phyloP scores from a whole-genome alignment of 495 filamentous ascomycete genomes.

The Rostrohypoxylon terebratum region DNA sequence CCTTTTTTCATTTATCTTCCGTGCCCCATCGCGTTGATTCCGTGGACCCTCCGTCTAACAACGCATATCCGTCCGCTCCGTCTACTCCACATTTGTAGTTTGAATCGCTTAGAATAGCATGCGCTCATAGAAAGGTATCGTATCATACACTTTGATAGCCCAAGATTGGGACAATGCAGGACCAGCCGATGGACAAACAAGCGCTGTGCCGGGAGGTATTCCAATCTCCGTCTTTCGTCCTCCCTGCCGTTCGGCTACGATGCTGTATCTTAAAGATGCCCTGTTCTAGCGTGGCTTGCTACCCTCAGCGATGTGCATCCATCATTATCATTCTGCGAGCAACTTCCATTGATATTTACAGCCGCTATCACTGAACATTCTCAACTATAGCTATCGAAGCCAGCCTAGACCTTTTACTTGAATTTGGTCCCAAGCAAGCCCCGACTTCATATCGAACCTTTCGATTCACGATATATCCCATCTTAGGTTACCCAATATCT shows the following conservation, averaged over 20 bases:
- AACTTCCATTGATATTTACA: not conserved
- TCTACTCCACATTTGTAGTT: not conserved
- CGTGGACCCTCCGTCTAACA: constrained; percentile 5
- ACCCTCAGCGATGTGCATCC: not conserved
- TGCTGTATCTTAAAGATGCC: not conserved
- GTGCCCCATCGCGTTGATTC: not conserved
- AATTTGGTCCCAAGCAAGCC: not conserved
- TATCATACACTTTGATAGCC: not conserved
- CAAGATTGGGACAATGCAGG: not conserved
- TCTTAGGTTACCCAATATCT: not conserved
- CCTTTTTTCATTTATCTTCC: not conserved
- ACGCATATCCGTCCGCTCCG: not conserved
- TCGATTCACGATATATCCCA: not conserved
- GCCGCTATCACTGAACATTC: not conserved
- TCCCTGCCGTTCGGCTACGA: not conserved
- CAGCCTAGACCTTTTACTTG: not conserved
- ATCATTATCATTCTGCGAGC: not conserved
- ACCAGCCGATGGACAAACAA: not conserved
- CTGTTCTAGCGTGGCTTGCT: constrained; percentile 1
- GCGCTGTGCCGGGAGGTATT: not conserved
- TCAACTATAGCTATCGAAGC: not conserved
- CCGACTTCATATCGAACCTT: not conserved
- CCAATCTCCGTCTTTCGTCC: not conserved
- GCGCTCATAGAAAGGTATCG: not conserved
- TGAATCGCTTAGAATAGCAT: not conserved